Base-by-base conservation (phyloP, 1,284 basidiomycete genomes). In the Xerocomus minutiporus region DNA sequence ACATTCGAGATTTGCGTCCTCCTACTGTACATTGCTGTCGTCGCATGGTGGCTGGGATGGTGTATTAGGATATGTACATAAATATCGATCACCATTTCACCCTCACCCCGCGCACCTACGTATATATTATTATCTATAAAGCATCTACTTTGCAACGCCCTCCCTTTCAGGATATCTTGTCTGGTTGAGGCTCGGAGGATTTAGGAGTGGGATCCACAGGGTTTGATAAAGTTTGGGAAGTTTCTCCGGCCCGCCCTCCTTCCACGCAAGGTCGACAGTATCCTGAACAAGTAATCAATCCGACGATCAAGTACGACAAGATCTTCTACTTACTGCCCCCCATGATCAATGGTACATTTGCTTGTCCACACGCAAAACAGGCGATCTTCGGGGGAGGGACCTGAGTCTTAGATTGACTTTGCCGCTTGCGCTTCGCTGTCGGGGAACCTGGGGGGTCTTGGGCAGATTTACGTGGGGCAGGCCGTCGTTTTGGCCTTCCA, bases 11-110 rank as follows among this genome's bases (percentile, higher is more conserved):
- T 73, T 48, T 74, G 69, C 39, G 66, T 88, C 50, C 74, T 86
- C 5, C 56, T 81, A 25, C 71, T 81, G 50, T 75, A 87, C 62
- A 50, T 81, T 43, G 80, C 75, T 4, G 78, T 84, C 20, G 67
- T 82, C 36, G 60, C 74, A 20, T 88, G 86, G 86, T 88, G 86
- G 86, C 58, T 79, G 50, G 84, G 83, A 32, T 88, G 86, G 86
- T 73, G 73, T 25, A 62, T 86, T 44, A 76, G 77, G 40, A 57
- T 84, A 54, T 72, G 79, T 54, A 69, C 69, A 49, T 79, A 64
- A 66, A 56, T 36, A 41, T 32, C 32, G 25, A 44, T 40, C 46
- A 46, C 17, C 23, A 31, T 23, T 50, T 32, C 28, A 17, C n/a
- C 28, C n/a, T 53, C 32, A 38, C 38, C 34, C 6, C 26, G 39